A percentile compares a stretch with the other conserved stretches of the same genome.
Conservation (phyloP, 2,329 filamentous ascomycete genomes). For the Stagonosporopsis chrysanthemi region DNA sequence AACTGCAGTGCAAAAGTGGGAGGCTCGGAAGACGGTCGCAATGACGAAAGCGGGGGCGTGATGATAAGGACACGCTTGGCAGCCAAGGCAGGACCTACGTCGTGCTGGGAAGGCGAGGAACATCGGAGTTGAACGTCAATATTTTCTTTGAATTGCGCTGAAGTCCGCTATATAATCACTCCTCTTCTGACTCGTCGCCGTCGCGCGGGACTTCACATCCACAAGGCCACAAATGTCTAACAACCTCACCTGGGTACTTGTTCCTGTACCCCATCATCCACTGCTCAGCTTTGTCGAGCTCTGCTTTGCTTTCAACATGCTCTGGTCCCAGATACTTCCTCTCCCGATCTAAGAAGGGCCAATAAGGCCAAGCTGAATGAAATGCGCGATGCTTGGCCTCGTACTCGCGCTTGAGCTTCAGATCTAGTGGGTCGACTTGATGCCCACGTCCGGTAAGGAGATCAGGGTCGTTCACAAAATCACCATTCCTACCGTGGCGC, state of each 20-base stretch:
- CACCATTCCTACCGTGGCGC: constrained; percentile 29
- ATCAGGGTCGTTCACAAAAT: constrained; percentile 28
- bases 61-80: constrained; percentile 10
- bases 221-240: constrained; percentile 34
- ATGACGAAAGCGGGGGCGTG: constrained; percentile 12
- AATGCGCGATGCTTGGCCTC: constrained; percentile 1
- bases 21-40: background rate
- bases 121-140: background rate
- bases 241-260: constrained; percentile 29
- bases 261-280: constrained; percentile 24
- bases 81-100: constrained; percentile 5
- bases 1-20: constrained; percentile 10
- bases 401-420: constrained; percentile 1
- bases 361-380: background rate
- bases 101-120: background rate
- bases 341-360: background rate
- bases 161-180: background rate
- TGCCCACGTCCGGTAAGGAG: constrained; percentile 33
- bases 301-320: background rate
- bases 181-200: constrained; percentile 25
- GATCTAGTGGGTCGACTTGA: constrained; percentile 26
- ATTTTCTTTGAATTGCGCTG: background rate
- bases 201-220: constrained; percentile 29
- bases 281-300: constrained; percentile 12
- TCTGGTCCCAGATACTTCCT: background rate